Evolutionary conservation across 352 stramenopile genomes (phyloP), one percentile per base, ranked within the genome.

Genomic region (Phytopythium ostracodes): DNA sequence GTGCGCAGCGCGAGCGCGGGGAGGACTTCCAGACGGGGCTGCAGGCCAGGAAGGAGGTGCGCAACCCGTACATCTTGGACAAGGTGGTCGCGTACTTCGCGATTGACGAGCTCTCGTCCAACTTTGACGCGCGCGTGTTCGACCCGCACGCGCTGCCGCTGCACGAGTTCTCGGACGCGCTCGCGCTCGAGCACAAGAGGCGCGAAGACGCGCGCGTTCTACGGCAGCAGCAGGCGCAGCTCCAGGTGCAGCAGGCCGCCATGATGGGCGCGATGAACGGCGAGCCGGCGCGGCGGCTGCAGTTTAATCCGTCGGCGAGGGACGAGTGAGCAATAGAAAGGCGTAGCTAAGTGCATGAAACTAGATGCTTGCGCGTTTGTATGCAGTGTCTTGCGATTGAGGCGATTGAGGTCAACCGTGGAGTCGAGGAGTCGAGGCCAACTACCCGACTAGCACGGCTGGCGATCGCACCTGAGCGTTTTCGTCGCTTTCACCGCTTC

Each of bases 11-110:
- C 36, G n/a, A 47, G 46, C 64, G 66, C 5, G 66, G 66, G 1
- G 69, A 77, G 43, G 67, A 82, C 53, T 94, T 94, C 66, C 81
- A 90, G 68, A 71, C 71, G 49, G 87, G 75, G 27, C 66, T 94
- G 49, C 80, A 84, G 64, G 79, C 72, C 57, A 91, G 92, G 68
- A 92, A 92, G 60, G 87, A 96, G 57, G 86, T 96, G 49, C 75
- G 76, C 54, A 96, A 96, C 70, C 87, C 87, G 31, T 91, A 92
- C 71, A 92, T 96, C 61, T 70, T 96, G 11, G 73, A 92, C 42
- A 94, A 93, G 54, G 80, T 96, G 56, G 85, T 96, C 52, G 85
- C 86, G 36, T 93, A 93, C 65, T 96, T 93, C 65, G 75, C 65
- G 38, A 96, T 96, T 62, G 79, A 96, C 58, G 81, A 96, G 66